These are phyloP conservation scores for Diaporthe capsici DNA, from an alignment of 2,329 filamentous ascomycete genomes.

Conservation along the genomic window DNA sequence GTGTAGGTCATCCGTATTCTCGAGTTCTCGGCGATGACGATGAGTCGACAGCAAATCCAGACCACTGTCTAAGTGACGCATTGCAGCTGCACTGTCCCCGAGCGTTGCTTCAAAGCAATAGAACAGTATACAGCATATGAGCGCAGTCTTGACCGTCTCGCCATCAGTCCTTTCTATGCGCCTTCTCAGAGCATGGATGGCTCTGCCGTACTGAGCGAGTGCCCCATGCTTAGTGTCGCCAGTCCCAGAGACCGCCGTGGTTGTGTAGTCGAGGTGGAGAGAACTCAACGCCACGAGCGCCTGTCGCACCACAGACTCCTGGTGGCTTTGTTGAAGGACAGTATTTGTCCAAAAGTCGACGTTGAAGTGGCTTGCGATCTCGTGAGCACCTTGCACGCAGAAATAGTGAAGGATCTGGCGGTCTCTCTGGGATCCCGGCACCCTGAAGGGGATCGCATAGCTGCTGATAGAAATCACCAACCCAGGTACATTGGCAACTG, in stretches of 20 bases:
- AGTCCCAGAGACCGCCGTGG: not conserved
- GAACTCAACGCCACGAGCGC: not conserved
- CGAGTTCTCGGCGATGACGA: not conserved
- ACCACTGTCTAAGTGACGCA: not conserved
- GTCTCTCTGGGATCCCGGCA: not conserved
- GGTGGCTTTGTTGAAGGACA: conserved; percentile 7
- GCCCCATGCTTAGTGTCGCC: not conserved
- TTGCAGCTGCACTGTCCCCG: not conserved
- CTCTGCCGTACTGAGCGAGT: not conserved
- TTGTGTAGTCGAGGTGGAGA: not conserved
- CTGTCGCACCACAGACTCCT: not conserved
- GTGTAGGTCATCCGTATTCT: not conserved
- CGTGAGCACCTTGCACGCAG: not conserved
- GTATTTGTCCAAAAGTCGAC: conserved; percentile 1
- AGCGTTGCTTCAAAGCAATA: conserved; percentile 1
- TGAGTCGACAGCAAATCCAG: not conserved
- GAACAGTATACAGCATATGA: not conserved
- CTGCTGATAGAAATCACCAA: not conserved
- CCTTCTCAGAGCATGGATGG: not conserved
- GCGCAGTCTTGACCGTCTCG: not conserved
- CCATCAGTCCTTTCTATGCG: not conserved
- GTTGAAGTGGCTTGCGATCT: conserved; percentile 15
- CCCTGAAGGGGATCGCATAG: not conserved
- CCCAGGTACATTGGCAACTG: no score
- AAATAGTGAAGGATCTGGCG: conserved; percentile 7